These are phyloP conservation scores for Suillus subaureus DNA, from an alignment of 768 basidiomycete genomes.

Conservation along the genomic window DNA sequence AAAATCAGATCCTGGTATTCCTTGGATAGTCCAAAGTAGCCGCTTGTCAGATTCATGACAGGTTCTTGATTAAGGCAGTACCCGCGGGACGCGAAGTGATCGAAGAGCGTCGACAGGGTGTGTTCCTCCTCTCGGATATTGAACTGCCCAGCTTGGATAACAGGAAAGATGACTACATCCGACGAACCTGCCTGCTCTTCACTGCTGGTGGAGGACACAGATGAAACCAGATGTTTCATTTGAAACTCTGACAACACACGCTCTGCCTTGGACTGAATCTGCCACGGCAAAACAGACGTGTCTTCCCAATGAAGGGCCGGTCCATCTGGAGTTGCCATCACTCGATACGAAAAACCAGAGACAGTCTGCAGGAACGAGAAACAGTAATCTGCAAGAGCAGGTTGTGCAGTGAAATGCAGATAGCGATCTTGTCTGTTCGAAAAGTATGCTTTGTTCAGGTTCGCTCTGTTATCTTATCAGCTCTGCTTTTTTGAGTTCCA, in stretches of 20 bases:
- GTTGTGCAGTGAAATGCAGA: slow-evolving; percentile 66
- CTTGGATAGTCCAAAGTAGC: slow-evolving; percentile 89
- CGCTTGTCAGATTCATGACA: slow-evolving; percentile 85
- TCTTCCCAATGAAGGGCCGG: slow-evolving; percentile 73
- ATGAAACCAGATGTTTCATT: slow-evolving; percentile 34
- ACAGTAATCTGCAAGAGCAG: slow-evolving; percentile 78
- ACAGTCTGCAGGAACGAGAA: slow-evolving; percentile 71
- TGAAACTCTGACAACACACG: slow-evolving; percentile 64
- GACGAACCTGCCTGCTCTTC: slow-evolving; percentile 6
- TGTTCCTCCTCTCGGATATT: slow-evolving; percentile 84
- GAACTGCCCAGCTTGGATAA: slow-evolving; percentile 91
- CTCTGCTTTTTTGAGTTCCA: slow-evolving; percentile 8
- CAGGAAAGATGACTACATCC: slow-evolving; percentile 68
- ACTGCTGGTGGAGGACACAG: slow-evolving; percentile 24
- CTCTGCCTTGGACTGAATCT: slow-evolving; percentile 63
- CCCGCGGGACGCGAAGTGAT: slow-evolving; percentile 37
- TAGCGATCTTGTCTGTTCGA: slow-evolving; percentile 96
- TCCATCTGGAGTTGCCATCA: slow-evolving; percentile 40
- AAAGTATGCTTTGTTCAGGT: slow-evolving; percentile 92
- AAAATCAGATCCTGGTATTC: slow-evolving; percentile 79
- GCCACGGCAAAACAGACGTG: slow-evolving; percentile 62
- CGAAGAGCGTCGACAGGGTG: slow-evolving; percentile 58
- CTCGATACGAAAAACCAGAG: slow-evolving; percentile 70
- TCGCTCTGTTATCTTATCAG: slow-evolving; percentile 62
- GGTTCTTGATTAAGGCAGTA: slow-evolving; percentile 34